Evolutionary conservation across 2,329 filamentous ascomycete genomes (phyloP), one percentile per base, ranked within the genome.

Genomic region (Catunica adiposa): DNA sequence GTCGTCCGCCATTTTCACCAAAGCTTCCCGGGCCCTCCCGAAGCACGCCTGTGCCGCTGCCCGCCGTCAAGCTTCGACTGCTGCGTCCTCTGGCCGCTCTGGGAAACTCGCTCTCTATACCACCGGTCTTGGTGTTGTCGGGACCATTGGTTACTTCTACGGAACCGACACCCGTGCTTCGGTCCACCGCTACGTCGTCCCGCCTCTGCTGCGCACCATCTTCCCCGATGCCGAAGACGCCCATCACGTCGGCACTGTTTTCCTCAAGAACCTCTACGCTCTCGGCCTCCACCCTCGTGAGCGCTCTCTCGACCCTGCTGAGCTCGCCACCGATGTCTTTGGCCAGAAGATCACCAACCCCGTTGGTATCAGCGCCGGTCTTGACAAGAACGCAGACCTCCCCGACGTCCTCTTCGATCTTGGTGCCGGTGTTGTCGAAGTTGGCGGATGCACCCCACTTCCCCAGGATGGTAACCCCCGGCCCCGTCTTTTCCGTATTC

Each of bases 361-460:
- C 1, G 82, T 98, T 63, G 92, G 85, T 56, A 95, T 94, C 60
- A 94, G 88, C n/a, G 92, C 88, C 3, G 92, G 92, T 8, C 80
- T 98, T 46, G 92, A 97, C 72, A 97, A 98, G 73, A 79, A 94
- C 64, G 92, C 83, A 55, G 87, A 95, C 60, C 83, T 97, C 55
- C 86, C 89, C 1, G 85, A 90, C 63, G 78, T 83, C 14, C 74
- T 98, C 37, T 86, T 97, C 65, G 87, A 82, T 6, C 72, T 96
- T 2, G 92, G 92, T 31, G 83, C 90, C 23, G 83, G 82, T 2
- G 76, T 97, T 38, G 87, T 98, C 29, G 92, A 98, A 66, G 84
- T 98, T 1, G 92, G 92, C 59, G 92, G 90, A 50, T 84, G 85
- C 62, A 97, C 89, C 3, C 86, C 92, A 0, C 70, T 80, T n/a